Evolutionary conservation across 305 asterid genomes (phyloP).

Genomic region (Fraxinus paxiana): DNA sequence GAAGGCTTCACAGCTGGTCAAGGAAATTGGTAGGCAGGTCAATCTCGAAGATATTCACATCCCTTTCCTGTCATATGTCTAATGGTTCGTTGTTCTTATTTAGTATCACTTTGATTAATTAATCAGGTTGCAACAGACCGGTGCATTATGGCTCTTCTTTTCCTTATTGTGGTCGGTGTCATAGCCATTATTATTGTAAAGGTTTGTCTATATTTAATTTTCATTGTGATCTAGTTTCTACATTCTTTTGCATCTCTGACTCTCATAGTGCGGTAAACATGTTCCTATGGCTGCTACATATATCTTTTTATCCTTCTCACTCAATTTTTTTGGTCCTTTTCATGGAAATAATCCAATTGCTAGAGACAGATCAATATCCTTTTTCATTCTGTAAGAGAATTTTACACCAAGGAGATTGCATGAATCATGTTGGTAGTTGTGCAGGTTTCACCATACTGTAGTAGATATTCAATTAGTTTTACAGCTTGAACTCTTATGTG

Average conservation of each 20-base stretch:
- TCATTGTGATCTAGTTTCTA: slow-evolving; percentile 12
- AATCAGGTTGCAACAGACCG: slow-evolving; percentile 92
- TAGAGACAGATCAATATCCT: not conserved
- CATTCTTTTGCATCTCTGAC: not conserved
- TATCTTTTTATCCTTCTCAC: not conserved
- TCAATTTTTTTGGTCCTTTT: not conserved
- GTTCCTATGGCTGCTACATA: not conserved
- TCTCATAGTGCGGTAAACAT: not conserved
- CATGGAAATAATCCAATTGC: not conserved
- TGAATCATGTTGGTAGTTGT: not conserved
- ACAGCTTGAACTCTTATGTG: not conserved
- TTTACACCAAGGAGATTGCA: not conserved
- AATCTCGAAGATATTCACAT: slow-evolving; percentile 43
- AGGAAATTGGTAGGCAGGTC: slow-evolving; percentile 99
- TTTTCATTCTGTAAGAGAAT: not conserved
- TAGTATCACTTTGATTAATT: slow-evolving; percentile 27
- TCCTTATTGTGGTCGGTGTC: slow-evolving; percentile 85
- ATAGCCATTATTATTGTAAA: slow-evolving; percentile 78
- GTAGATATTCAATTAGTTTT: not conserved
- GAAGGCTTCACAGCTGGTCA: slow-evolving; percentile 91
- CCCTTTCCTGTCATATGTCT: slow-evolving; percentile 23
- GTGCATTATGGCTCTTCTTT: slow-evolving; percentile 87
- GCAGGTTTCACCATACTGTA: not conserved
- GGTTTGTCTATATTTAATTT: slow-evolving; percentile 44
- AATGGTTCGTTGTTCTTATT: slow-evolving; percentile 20